These are phyloP conservation scores for Botrytis pseudocinerea DNA, from an alignment of 2,329 filamentous ascomycete genomes.

Conservation along the genomic window DNA sequence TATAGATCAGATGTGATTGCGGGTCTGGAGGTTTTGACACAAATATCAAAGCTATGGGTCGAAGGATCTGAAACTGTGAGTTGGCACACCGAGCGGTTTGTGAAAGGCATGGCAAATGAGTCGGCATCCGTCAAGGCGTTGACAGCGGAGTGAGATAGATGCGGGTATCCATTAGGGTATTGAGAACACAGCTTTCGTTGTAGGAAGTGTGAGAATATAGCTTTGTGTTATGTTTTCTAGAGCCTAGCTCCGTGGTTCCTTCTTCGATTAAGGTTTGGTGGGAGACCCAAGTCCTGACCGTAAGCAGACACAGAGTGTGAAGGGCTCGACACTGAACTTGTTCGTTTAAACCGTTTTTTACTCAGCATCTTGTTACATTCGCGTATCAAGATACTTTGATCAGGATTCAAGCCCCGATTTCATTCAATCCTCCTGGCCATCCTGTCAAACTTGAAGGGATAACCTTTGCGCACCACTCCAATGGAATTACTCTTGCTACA, in stretches of 20 bases:
- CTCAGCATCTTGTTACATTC: neutral
- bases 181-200: neutral
- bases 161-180: neutral
- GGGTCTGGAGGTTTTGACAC: neutral
- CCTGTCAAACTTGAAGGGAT: neutral
- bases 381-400: neutral
- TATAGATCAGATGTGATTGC: neutral
- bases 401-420: neutral
- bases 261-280: neutral
- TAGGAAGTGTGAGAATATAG: neutral
- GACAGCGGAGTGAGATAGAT: conserved; percentile 9
- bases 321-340: too few relatives aligned
- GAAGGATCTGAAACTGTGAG: conserved; percentile 14
- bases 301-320: neutral
- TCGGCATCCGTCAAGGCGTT: conserved; percentile 8
- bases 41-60: neutral
- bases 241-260: neutral
- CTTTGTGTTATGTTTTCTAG: neutral
- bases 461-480: neutral
- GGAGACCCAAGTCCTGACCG: neutral
- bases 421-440: neutral
- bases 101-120: conserved; percentile 14
- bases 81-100: neutral
- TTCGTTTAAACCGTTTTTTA: neutral
- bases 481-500: neutral